Evolutionary conservation across 495 filamentous ascomycete species (phyloP), one percentile per base, ranked within the genome.

Genomic region (Hypomontagnella monticulosa): DNA sequence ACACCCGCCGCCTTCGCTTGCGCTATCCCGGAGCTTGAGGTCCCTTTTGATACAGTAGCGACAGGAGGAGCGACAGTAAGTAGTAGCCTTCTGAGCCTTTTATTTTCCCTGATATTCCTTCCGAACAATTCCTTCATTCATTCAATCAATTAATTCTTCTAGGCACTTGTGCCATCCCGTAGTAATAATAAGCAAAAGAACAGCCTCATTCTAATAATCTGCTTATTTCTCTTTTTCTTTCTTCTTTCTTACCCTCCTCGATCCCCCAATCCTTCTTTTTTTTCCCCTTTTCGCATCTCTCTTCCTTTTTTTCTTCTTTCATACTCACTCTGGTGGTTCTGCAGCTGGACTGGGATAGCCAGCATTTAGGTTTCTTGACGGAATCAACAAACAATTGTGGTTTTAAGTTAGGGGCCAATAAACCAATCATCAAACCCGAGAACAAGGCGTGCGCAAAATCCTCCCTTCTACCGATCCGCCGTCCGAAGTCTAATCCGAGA

Each of bases 261-360:
- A 42, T 41, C 36, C 18, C 6, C 23, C 38, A 38, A 38, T 36
- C 23, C 12, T 41, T 40, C 20, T 47, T 46, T 41, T 11, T 40
- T 49, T 40, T 14, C 14, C 10, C 27, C 1, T 48, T 44, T 20
- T 16, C 38, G n/a, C 49, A 15, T 20, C 16, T 34, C 23, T 27
- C 38, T 52, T 41, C 16, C 19, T 27, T 23, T 33, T 8, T 41
- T 38, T 44, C 30, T 14, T 50, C 57, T 42, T 36, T 49, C 41
- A 36, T 14, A 38, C 41, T 43, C 53, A 59, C 30, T 41, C 57
- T 33, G 40, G 47, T 38, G 43, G 43, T 43, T 63, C 30, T 52
- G 44, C 66, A 69, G 66, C 60, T 60, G 66, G 66, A 57, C 66
- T 69, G 66, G 23, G 42, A 52, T 61, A 52, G 50, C 33, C 34